These are phyloP conservation scores for Tilletiaria anomala DNA, from an alignment of 1,284 basidiomycete species.

Conservation along the genomic window DNA sequence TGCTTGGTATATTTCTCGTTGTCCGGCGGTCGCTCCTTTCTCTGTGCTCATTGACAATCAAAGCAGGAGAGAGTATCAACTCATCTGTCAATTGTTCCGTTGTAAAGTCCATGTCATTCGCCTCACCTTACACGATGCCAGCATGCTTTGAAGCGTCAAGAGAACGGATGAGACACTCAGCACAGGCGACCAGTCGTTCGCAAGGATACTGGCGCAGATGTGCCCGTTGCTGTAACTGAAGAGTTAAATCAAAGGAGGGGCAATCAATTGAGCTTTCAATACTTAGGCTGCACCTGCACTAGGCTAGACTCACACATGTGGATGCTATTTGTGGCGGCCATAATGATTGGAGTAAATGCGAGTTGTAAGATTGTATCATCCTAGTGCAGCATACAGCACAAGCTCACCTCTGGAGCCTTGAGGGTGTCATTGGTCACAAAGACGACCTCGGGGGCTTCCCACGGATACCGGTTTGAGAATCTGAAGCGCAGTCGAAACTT, in stretches of 20 bases:
- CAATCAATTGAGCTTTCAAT: too few species aligned
- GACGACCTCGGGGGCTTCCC: slow-evolving; percentile 33
- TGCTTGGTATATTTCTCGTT: slow-evolving; percentile 20
- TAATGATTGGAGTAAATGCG: too few species aligned
- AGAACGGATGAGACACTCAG: slow-evolving; percentile 29
- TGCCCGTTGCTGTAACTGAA: slow-evolving; percentile 31
- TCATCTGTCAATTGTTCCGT: neutral
- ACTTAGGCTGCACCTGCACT: too few species aligned
- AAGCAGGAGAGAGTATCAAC: neutral
- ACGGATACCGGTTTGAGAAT: slow-evolving; percentile 29
- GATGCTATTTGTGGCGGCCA: too few species aligned
- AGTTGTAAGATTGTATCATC: too few species aligned
- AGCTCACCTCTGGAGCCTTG: too few species aligned
- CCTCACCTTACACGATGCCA: slow-evolving; percentile 24
- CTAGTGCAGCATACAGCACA: too few species aligned
- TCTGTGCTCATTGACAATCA: neutral
- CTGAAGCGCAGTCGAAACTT: slow-evolving; percentile 32
- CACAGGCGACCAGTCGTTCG: slow-evolving; percentile 33
- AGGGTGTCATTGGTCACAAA: too few species aligned
- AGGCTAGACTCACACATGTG: too few species aligned
- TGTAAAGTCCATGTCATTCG: neutral
- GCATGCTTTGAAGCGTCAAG: slow-evolving; percentile 35
- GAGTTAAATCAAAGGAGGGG: too few species aligned
- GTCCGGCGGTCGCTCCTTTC: neutral
- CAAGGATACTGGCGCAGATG: slow-evolving; percentile 30